Evolutionary conservation across 1,284 basidiomycete genomes (phyloP).

Genomic region (Coniferiporia sulphurascens): DNA sequence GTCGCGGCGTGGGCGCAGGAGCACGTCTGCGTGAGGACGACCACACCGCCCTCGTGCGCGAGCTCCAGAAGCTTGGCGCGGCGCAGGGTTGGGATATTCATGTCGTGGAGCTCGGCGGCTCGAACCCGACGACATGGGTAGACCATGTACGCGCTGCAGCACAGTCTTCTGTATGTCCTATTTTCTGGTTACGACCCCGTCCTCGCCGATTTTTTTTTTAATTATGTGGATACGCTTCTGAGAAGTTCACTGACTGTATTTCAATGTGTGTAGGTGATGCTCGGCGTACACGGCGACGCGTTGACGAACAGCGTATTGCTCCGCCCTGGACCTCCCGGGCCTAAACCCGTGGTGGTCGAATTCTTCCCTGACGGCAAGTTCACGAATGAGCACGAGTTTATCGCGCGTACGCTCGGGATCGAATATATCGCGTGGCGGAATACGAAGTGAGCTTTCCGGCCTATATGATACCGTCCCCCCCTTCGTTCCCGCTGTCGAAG

Average conservation of each 20-base stretch:
- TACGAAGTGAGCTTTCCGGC: constrained; percentile 38
- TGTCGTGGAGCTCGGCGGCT: constrained; percentile 48
- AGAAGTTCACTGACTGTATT: not conserved
- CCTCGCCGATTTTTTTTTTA: too few relatives aligned
- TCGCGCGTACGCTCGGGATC: constrained; percentile 61
- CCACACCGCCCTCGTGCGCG: constrained; percentile 47
- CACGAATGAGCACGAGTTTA: constrained; percentile 60
- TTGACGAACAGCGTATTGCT: constrained; percentile 73
- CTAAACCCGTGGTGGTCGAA: constrained; percentile 46
- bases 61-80: constrained; percentile 47
- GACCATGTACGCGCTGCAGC: constrained; percentile 60
- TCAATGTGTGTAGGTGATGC: constrained; percentile 46
- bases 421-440: constrained; percentile 74
- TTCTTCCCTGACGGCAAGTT: constrained; percentile 75
- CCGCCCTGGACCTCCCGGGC: constrained; percentile 24
- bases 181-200: not conserved
- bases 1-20: constrained; percentile 37
- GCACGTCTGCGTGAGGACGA: constrained; percentile 42
- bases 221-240: too few relatives aligned
- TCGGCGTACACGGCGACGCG: constrained; percentile 70
- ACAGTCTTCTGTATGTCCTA: constrained; percentile 59
- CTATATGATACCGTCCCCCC: not conserved
- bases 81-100: constrained; percentile 63
- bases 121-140: constrained; percentile 39
- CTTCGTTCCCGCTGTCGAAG: not conserved